Evolutionary conservation across 495 filamentous ascomycete species (phyloP), one percentile per base, ranked within the genome.

Genomic region (Oidiodendron maius): DNA sequence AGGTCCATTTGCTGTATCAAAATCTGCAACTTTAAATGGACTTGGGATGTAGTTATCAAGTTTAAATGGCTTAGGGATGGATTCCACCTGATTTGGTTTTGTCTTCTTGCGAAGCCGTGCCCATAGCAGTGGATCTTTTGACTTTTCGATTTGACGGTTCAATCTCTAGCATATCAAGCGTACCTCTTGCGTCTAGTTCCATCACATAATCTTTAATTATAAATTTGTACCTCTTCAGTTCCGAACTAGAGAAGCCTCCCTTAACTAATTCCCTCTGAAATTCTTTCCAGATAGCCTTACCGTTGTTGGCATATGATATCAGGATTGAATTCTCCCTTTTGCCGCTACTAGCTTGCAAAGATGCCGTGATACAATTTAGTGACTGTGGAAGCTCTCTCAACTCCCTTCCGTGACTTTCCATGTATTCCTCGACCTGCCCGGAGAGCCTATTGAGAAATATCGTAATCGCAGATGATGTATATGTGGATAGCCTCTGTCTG

Each of bases 201-300:
- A 51, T 46, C 9, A 59, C 52, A 49, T 52, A 52, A 2, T 18
- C 18, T 37, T 39, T 43, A 35, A 59, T 59, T 2, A 23, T 44
- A 15, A 25, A 42, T 21, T 51, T 55, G 24, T 55, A 35, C 23
- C 28, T 40, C 13, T 28, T 36, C 13, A 56, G 21, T 21, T 35
- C 40, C 15, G 37, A 23, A 10, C 20, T 30, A 2, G 52, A 40
- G 28, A 40, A 52, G 22, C 48, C 52, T 21, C 48, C 56, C 30
- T 24, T 38, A 13, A 50, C 37, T 6, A 57, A 15, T 26, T 53
- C 50, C 26, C 44, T 53, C 13, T 37, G 25, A 40, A 57, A 43
- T 17, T 20, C n/a, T 26, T 53, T 48, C 54, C 54, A 57, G 25
- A 52, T 15, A 16, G 38, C 22, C 23, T 44, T 47, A 17, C 43